Conservation (phyloP, 192 early-diverging fungal genomes). For the Irineochytrium annulatum region DNA sequence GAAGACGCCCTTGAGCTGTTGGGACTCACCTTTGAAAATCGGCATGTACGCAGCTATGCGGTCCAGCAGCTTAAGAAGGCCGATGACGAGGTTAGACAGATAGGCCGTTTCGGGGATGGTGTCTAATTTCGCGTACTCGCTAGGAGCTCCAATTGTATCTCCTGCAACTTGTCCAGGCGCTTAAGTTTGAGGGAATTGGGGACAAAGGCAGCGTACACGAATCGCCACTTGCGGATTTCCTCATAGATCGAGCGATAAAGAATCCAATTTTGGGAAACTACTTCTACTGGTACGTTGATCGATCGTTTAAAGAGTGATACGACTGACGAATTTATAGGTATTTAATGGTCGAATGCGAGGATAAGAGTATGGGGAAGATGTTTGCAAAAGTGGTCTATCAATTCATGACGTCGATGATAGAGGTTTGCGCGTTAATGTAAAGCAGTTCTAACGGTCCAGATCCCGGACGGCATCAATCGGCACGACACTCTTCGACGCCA, state of each 20-base stretch:
- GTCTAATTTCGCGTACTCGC: background rate
- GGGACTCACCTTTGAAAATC: conserved; percentile 80
- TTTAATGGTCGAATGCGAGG: conserved; percentile 93
- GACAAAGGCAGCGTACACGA: conserved; percentile 24
- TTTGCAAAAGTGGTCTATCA: conserved; percentile 83
- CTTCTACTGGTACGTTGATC: conserved; percentile 75
- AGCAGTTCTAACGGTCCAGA: conserved; percentile 23
- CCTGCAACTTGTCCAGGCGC: conserved; percentile 94
- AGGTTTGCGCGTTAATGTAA: conserved; percentile 33
- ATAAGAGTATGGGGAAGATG: conserved; percentile 74
- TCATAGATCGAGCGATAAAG: conserved; percentile 80
- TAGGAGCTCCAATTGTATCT: conserved; percentile 92
- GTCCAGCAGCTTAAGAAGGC: conserved; percentile 83
- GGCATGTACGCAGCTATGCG: conserved; percentile 78
- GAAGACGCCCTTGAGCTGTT: conserved; percentile 96
- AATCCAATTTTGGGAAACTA: conserved; percentile 88
- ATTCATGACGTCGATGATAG: conserved; percentile 69
- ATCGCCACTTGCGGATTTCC: conserved; percentile 72
- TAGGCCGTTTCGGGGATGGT: background rate
- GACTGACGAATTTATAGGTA: conserved; percentile 54
- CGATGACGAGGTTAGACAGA: conserved; percentile 75
- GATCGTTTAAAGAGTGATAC: background rate
- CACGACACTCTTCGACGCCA: conserved; percentile 77
- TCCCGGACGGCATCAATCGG: conserved; percentile 56
- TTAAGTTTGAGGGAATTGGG: conserved; percentile 85